Conservation (phyloP, 2,329 filamentous ascomycete species). For the Podosphaera leucotricha region DNA sequence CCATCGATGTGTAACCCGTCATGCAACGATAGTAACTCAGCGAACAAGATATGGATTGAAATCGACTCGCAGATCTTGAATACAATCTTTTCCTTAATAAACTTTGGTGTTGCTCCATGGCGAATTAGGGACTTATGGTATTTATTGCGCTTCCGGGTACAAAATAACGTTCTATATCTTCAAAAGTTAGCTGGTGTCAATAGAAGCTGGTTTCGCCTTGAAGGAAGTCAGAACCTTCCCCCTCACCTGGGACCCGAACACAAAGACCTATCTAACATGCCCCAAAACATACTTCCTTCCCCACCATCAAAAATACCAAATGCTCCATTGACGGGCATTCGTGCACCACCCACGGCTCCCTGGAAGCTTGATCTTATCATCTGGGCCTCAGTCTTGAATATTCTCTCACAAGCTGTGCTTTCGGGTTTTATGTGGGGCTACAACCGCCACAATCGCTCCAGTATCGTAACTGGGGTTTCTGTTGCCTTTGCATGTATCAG, state of each 20-base stretch:
- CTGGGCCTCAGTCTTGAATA: conserved; percentile 60
- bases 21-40: conserved; percentile 51
- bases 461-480: conserved; percentile 60
- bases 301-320: conserved; percentile 39
- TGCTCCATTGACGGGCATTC: conserved; percentile 44
- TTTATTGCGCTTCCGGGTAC: conserved; percentile 38
- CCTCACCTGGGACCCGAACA: conserved; percentile 28
- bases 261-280: conserved; percentile 17
- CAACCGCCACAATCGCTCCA: conserved; percentile 48
- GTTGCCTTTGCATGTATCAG: conserved; percentile 51
- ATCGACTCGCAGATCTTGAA: conserved; percentile 66
- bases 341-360: conserved; percentile 38
- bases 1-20: conserved; percentile 48
- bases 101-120: conserved; percentile 68
- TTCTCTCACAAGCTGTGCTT: conserved; percentile 49
- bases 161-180: conserved; percentile 29
- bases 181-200: conserved; percentile 52
- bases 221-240: conserved; percentile 36
- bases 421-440: conserved; percentile 67
- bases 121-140: conserved; percentile 60
- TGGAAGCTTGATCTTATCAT: conserved; percentile 67
- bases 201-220: conserved; percentile 49
- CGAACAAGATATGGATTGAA: conserved; percentile 67
- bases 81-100: conserved; percentile 66
- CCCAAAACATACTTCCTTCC: conserved; percentile 30